Percentiles rank a stretch among this genome's conserved stretches.
Conservation (phyloP, 805 yeast species). For the Lipomyces chichibuensis region DNA sequence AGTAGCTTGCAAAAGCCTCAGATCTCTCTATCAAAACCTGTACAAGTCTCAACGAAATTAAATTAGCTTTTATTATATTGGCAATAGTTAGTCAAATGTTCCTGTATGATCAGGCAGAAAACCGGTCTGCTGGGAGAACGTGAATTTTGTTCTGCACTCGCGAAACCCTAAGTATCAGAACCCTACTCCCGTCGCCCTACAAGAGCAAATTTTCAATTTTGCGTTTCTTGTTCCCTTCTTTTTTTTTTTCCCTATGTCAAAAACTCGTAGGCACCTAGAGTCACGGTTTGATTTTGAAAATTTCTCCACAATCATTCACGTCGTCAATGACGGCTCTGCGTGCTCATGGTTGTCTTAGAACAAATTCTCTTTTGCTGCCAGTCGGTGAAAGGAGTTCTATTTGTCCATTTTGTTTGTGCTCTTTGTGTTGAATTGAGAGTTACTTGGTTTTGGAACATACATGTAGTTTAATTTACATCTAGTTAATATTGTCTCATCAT, state of each 20-base stretch:
- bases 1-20: no score
- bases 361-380: neutral
- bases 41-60: no score
- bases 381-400: constrained; percentile 1
- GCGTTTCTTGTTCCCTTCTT: neutral
- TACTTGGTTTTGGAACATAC: constrained; percentile 13
- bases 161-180: neutral
- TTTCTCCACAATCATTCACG: constrained; percentile 6
- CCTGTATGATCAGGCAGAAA: no score
- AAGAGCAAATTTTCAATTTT: neutral
- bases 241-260: constrained; percentile 3
- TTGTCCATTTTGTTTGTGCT: constrained; percentile 3
- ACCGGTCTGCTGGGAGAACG: no score
- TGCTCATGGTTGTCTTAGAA: constrained; percentile 14
- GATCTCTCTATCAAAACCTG: no score
- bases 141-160: no score
- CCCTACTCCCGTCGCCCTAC: neutral
- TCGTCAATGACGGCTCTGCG: constrained; percentile 16
- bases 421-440: neutral
- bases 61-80: no score
- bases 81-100: no score
- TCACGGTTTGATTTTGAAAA: neutral
- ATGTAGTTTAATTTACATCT: neutral
- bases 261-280: constrained; percentile 12
- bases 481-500: neutral